These are phyloP conservation scores for Vachellia collinsii DNA, from an alignment of 306 rosid species.

Conservation along the genomic window DNA sequence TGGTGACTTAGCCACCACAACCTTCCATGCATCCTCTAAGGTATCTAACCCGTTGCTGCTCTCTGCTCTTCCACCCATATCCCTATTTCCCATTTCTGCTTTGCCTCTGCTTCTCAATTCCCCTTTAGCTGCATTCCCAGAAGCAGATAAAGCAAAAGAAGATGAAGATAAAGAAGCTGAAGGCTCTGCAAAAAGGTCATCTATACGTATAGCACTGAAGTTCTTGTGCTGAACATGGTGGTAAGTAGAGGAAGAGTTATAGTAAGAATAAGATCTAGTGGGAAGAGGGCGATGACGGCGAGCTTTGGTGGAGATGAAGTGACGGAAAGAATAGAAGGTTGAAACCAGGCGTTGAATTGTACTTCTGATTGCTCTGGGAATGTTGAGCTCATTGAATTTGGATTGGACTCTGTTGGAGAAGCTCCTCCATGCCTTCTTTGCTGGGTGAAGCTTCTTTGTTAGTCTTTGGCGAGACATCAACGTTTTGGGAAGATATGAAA, in stretches of 20 bases:
- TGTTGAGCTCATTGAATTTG: conserved; percentile 49
- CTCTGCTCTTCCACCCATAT: conserved; percentile 19
- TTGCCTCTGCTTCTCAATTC: conserved; percentile 45
- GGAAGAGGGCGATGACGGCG: conserved; percentile 41
- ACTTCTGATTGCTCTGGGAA: conserved; percentile 43
- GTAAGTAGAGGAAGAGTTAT: conserved; percentile 32
- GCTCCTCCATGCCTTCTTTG: conserved; percentile 66
- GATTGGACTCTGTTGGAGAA: conserved; percentile 47
- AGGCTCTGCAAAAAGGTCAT: conserved; percentile 57
- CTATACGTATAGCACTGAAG: conserved; percentile 54
- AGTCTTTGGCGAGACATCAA: conserved; percentile 50
- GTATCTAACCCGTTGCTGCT: conserved; percentile 24
- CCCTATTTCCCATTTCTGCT: conserved; percentile 26
- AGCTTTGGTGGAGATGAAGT: conserved; percentile 42
- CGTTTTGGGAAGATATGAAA: background rate
- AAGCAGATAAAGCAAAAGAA: background rate
- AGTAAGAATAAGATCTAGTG: conserved; percentile 18
- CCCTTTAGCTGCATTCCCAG: conserved; percentile 13
- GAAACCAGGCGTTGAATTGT: conserved; percentile 46
- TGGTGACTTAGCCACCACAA: conserved; percentile 50
- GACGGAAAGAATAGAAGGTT: conserved; percentile 41
- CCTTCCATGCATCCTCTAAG: conserved; percentile 56
- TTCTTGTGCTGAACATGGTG: conserved; percentile 31
- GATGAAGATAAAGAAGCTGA: background rate
- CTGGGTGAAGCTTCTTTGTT: background rate